phyloP scores from a whole-genome alignment of 176 grass and related monocot species.

The Pontederia crassipes region DNA sequence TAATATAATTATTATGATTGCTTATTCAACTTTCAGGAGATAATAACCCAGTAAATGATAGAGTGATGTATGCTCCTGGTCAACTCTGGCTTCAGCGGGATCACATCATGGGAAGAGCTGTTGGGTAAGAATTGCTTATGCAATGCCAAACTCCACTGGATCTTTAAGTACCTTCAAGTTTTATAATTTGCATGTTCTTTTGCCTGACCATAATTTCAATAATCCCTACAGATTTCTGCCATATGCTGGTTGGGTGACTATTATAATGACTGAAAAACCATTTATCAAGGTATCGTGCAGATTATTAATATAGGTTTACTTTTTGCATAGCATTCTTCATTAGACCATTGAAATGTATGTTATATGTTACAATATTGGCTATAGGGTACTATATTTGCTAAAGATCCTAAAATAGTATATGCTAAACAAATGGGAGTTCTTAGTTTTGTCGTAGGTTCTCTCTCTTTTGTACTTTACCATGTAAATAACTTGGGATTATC shows the following conservation, averaged over 20 bases:
- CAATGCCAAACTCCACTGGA: neutral
- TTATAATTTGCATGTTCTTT: neutral
- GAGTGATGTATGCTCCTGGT: neutral
- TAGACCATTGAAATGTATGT: too few species aligned
- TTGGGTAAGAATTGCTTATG: constrained; percentile 3
- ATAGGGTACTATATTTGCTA: too few species aligned
- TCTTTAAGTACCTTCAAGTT: neutral
- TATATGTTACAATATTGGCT: too few species aligned
- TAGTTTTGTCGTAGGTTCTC: too few species aligned
- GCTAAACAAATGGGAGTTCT: too few species aligned
- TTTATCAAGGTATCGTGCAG: neutral
- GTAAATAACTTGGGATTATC: too few species aligned
- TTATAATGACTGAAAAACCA: constrained; percentile 3
- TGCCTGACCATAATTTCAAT: neutral
- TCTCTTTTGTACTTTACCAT: too few species aligned
- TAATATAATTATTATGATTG: neutral
- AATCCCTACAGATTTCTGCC: neutral
- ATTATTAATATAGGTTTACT: too few species aligned
- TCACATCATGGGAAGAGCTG: neutral
- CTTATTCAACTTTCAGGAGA: neutral
- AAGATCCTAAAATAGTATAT: too few species aligned
- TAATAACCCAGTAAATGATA: neutral
- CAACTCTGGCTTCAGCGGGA: constrained; percentile 4
- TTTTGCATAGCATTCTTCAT: too few species aligned
- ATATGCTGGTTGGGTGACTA: constrained; percentile 6